Base-by-base conservation (phyloP, 2,329 filamentous ascomycete species). In the Leptodontidium sp. region DNA sequence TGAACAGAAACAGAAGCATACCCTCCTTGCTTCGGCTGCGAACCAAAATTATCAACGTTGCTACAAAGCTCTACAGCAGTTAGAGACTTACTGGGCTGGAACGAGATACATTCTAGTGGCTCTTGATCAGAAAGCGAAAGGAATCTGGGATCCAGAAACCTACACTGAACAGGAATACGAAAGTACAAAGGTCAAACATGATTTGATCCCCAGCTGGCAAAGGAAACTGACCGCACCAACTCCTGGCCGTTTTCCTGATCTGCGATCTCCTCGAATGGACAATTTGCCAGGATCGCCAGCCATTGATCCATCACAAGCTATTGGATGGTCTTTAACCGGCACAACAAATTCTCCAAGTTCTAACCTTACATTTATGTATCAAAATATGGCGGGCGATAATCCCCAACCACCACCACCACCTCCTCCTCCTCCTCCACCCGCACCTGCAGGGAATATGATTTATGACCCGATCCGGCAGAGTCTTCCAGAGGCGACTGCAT, bases 11-110 rank as follows among this genome's bases (percentile, higher is more conserved):
- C 74, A 77, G 0, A 92, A 92, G 73, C 93, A 97, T 75, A 90
- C 91, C 0, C 81, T 97, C 1, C 84, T 97, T 0, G 93, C 93
- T 0, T 92, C 92, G 0, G 92, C 92, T 0, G 93, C 93, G 0
- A 94, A 90, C 72, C 91, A 95, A 75, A 95, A 97, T 74, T 97
- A 97, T 74, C 92, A 95, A 77, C 86, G 90, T 9, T 97, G 93
- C 77, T 95, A 96, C 78, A 93, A 93, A 76, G 93, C 93, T 0
- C 80, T 97, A 12, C 89, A 94, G 73, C 90, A 93, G 57, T 83
- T 97, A n/a, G 89, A 96, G 73, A 86, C 86, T 0, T 96, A 96
- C 77, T 97, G 93, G 93, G 91, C 91, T 45, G 93, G 93, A 8
- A 91, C 93, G 32, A 91, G 92, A 67, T 97, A 97, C 77, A 97